Evolutionary conservation across 805 yeast species (phyloP), one percentile per base, ranked within the genome.

Genomic region (Saccharomyces kudriavzevii): DNA sequence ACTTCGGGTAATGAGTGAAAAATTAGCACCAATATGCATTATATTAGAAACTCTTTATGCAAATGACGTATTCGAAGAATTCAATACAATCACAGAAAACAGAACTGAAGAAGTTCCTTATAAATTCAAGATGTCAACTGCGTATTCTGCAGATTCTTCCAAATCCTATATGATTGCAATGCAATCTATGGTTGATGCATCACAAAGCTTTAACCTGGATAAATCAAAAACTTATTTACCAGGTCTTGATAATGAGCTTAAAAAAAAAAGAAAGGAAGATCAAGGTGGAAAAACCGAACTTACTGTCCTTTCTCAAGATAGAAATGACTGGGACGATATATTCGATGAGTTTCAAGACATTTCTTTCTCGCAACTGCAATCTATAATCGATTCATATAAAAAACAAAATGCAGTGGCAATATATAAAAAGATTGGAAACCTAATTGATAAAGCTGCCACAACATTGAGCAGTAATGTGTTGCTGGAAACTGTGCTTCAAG

Each of bases 81-180:
- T 17, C 43, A 35, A 17, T 17, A n/a, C 4, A 17, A 35, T 6
- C 25, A 9, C 40, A 50, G n/a, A 52, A 47, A 40, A 9, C 26
- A 22, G 13, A 29, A 4, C 29, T 11, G 10, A 27, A 27, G 29
- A 27, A 27, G 29, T n/a, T n/a, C n/a, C n/a, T n/a, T n/a, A n/a
- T n/a, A n/a, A 9, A 24, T 17, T 35, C 13, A 35, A 26, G 26
- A 80, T 79, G 83, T 71, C 81, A 1, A 72, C 72, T 0, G 61
- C 78, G 5, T 81, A 80, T 58, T 77, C 79, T 48, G 85, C 77
- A 8, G 73, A 79, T 13, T 85, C 91, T 1, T 85, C 91, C 9
- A 79, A 81, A 68, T 85, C 94, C 24, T 87, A 80, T 68, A 81
- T 87, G 86, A 80, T 79, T 64, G 92, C 94, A 20, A 85, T 87